Evolutionary conservation across 2,329 filamentous ascomycete species (phyloP).

Genomic region (Aspergillus amoenus): DNA sequence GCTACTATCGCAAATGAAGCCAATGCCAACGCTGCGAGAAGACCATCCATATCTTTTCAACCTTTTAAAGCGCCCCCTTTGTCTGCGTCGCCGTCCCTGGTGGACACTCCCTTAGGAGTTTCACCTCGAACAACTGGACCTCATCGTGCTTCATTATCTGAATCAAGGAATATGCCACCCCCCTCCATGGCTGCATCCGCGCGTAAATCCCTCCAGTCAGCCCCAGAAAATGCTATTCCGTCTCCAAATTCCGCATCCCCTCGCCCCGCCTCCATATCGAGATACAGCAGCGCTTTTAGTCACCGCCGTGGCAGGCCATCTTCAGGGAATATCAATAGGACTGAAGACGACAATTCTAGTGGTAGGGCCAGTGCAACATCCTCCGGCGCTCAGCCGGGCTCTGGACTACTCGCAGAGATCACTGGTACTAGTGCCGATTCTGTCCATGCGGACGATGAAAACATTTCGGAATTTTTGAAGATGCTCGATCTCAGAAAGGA

Average conservation of each 20-base stretch:
- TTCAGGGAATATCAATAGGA: slow-evolving; percentile 65
- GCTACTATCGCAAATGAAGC: slow-evolving; percentile 47
- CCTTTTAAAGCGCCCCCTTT: slow-evolving; percentile 95
- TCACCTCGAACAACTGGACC: slow-evolving; percentile 52
- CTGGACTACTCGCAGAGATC: slow-evolving; percentile 72
- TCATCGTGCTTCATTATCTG: slow-evolving; percentile 41
- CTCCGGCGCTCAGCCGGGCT: slow-evolving; percentile 65
- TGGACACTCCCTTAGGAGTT: slow-evolving; percentile 48
- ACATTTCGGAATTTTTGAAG: slow-evolving; percentile 90
- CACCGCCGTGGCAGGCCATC: slow-evolving; percentile 78
- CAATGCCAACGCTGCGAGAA: slow-evolving; percentile 56
- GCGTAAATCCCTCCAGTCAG: slow-evolving; percentile 50
- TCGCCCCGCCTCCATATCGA: slow-evolving; percentile 71
- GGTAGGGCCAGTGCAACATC: slow-evolving; percentile 52
- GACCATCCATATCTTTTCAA: slow-evolving; percentile 85
- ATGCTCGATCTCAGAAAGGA: slow-evolving; percentile 85
- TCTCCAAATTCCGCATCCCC: slow-evolving; percentile 74
- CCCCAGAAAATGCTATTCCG: slow-evolving; percentile 61
- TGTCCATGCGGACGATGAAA: slow-evolving; percentile 81
- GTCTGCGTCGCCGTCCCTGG: slow-evolving; percentile 76
- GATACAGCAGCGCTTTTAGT: slow-evolving; percentile 92
- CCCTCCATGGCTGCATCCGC: slow-evolving; percentile 38
- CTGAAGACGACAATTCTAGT: slow-evolving; percentile 60
- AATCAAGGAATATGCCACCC: slow-evolving; percentile 40
- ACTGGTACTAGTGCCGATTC: slow-evolving; percentile 62